These are phyloP conservation scores for Hyaloscypha hepaticicola DNA, from an alignment of 495 filamentous ascomycete genomes.

Conservation along the genomic window DNA sequence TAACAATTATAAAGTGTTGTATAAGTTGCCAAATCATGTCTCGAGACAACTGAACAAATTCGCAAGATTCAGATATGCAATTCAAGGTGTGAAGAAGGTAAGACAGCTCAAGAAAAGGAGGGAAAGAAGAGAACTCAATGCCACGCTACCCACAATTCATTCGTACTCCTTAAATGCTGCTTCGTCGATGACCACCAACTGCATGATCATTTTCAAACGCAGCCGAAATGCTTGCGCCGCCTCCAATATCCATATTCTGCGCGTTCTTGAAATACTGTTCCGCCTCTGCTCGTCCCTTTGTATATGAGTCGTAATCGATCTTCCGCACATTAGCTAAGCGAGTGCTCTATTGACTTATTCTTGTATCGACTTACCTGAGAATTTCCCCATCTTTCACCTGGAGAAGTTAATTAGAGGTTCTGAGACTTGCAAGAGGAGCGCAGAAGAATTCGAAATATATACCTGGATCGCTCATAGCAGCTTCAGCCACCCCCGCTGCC, in stretches of 20 bases:
- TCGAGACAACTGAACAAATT: too few relatives aligned
- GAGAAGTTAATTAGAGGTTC: too few relatives aligned
- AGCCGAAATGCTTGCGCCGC: neutral
- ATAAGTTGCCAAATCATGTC: too few relatives aligned
- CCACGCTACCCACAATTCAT: neutral
- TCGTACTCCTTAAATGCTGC: neutral
- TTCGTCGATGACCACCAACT: neutral
- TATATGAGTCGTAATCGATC: constrained; percentile 1
- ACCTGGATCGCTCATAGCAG: constrained; percentile 3
- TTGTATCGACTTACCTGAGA: neutral
- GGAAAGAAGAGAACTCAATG: too few relatives aligned
- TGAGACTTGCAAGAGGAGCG: too few relatives aligned
- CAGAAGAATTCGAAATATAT: too few relatives aligned
- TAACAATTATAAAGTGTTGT: too few relatives aligned
- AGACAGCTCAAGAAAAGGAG: too few relatives aligned
- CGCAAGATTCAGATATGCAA: too few relatives aligned
- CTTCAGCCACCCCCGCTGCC: neutral
- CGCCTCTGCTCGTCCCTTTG: neutral
- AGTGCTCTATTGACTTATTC: neutral
- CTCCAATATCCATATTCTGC: neutral
- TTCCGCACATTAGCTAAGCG: neutral
- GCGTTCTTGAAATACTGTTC: neutral
- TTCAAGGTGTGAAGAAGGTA: too few relatives aligned
- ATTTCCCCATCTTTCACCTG: neutral
- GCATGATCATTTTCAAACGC: neutral